phyloP scores from a whole-genome alignment of 2,329 filamentous ascomycete species.

The Stemphylium vesicarium region DNA sequence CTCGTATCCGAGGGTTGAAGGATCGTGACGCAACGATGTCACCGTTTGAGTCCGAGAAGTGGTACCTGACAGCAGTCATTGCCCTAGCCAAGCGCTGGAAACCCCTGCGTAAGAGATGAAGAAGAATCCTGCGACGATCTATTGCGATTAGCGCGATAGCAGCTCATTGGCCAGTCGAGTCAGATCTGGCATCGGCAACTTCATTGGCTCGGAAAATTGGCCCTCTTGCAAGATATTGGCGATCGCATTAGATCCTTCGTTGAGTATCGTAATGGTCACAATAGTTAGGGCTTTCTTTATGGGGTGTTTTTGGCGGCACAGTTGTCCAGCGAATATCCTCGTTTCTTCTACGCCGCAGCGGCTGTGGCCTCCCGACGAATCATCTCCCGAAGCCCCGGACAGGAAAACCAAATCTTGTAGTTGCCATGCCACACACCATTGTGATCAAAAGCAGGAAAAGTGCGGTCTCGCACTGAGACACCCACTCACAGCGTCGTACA shows the following conservation, averaged over 20 bases:
- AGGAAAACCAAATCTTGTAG: neutral
- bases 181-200: neutral
- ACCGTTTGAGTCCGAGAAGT: neutral
- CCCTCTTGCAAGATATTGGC: neutral
- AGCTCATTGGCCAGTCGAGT: neutral
- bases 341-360: neutral
- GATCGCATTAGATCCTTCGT: neutral
- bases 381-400: neutral
- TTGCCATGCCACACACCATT: neutral
- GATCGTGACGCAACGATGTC: neutral
- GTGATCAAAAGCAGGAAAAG: neutral
- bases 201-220: slow-evolving; percentile 5
- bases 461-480: too few relatives aligned
- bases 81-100: neutral
- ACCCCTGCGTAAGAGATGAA: slow-evolving; percentile 6
- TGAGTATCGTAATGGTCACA: neutral
- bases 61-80: neutral
- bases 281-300: neutral
- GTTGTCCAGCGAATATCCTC: neutral
- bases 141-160: neutral
- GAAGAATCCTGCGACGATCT: slow-evolving; percentile 2
- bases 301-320: neutral
- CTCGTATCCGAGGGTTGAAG: neutral
- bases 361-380: neutral
- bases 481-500: neutral